Evolutionary conservation across 768 basidiomycete genomes (phyloP).

Genomic region (Lactifluus rugatus): DNA sequence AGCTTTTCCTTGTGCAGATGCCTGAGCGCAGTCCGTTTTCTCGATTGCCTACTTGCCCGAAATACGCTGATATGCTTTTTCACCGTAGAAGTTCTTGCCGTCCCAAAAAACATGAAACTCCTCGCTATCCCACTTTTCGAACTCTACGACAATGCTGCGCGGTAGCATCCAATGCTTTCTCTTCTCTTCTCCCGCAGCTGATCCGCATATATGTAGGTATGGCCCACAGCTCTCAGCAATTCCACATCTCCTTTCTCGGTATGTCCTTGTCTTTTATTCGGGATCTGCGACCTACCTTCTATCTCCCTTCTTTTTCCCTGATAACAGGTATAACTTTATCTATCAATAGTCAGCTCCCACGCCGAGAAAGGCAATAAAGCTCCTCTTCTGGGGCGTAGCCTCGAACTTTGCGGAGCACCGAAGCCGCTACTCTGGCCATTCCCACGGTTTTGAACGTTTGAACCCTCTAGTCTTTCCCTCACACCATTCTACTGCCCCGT

Average conservation of each 20-base stretch:
- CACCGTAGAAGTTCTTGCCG: slow-evolving; percentile 76
- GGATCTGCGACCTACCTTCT: not conserved
- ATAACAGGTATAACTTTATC: slow-evolving; percentile 29
- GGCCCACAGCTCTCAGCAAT: slow-evolving; percentile 93
- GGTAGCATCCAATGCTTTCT: slow-evolving; percentile 33
- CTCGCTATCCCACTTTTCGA: slow-evolving; percentile 95
- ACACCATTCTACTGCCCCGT: not conserved
- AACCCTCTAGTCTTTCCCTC: not conserved
- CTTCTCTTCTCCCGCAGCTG: not conserved
- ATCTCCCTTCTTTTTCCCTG: not conserved
- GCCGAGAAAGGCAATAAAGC: not conserved
- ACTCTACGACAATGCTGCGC: slow-evolving; percentile 92
- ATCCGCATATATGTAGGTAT: slow-evolving; percentile 37
- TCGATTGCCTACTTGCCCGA: not conserved
- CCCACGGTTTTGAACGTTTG: not conserved
- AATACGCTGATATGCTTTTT: not conserved
- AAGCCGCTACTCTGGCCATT: not conserved
- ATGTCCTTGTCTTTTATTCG: slow-evolving; percentile 19
- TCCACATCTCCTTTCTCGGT: slow-evolving; percentile 85
- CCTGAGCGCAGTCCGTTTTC: slow-evolving; percentile 74
- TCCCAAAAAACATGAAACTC: slow-evolving; percentile 98
- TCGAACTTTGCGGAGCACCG: not conserved
- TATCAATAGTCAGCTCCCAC: slow-evolving; percentile 15
- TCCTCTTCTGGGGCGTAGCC: not conserved
- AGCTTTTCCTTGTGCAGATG: slow-evolving; percentile 90